Conservation (phyloP, 495 filamentous ascomycete species). For the Penicillium riverlandense region DNA sequence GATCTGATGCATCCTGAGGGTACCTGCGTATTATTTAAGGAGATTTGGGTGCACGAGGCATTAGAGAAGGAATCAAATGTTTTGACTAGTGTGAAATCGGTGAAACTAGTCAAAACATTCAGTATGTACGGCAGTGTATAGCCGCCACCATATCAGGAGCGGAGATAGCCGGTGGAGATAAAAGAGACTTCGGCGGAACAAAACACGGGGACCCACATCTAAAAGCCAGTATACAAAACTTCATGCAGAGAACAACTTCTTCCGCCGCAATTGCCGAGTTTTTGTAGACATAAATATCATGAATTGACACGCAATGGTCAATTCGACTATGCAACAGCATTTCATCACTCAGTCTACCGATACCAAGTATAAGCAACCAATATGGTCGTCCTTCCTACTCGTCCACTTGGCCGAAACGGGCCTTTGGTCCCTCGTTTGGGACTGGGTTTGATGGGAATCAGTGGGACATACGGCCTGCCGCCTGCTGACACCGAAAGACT, state of each 20-base stretch:
- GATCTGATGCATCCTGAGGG: slow-evolving; percentile 3
- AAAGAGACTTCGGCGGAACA: not conserved
- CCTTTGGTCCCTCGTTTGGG: slow-evolving; percentile 49
- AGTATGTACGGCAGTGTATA: too few species aligned
- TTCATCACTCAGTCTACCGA: not conserved
- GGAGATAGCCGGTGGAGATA: too few species aligned
- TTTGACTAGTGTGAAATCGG: too few species aligned
- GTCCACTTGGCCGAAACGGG: slow-evolving; percentile 46
- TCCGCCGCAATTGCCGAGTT: slow-evolving; percentile 5
- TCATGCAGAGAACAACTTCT: not conserved
- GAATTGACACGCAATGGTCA: too few species aligned
- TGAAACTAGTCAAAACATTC: too few species aligned
- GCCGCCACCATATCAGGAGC: too few species aligned
- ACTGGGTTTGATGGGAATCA: slow-evolving; percentile 50
- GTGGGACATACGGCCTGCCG: slow-evolving; percentile 37
- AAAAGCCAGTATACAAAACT: not conserved
- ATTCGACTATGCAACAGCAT: too few species aligned
- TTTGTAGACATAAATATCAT: not conserved
- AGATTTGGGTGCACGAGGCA: too few species aligned
- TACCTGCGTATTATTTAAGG: not conserved
- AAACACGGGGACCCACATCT: not conserved
- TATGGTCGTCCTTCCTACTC: slow-evolving; percentile 20
- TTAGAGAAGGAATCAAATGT: too few species aligned
- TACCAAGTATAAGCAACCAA: not conserved
- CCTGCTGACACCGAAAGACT: slow-evolving; percentile 30